Base-by-base conservation (phyloP, 2,329 filamentous ascomycete genomes). In the Ceratocystis destructans region DNA sequence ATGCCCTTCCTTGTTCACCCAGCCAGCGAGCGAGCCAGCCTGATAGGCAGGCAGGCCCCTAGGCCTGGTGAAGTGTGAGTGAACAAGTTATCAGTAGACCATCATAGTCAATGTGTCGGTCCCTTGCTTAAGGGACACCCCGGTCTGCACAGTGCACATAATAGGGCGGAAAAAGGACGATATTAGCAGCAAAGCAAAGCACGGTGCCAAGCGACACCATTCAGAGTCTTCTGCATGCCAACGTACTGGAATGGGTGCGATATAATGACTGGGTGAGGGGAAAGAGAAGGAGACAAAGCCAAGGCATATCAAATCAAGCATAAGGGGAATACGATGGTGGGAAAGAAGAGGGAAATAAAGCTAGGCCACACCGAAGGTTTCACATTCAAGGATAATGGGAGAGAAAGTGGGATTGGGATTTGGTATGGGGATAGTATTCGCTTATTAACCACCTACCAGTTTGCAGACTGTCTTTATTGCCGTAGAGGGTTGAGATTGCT, bases 111-210 rank as follows among this genome's bases (percentile, higher is more conserved):
- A 59, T 59, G 28, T 59, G 55, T 59, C 28, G 55, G 62, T 61
- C 66, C 66, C 66, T 67, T 64, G 63, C 66, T 67, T 62, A 53
- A 67, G 59, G 61, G 62, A 44, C 44, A 53, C 62, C 66, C 66
- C 64, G 62, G 44, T 44, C 53, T 37, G 44, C 64, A 62, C 66
- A 64, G 61, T 63, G 46, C 61, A 48, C 46, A 63, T 17, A 63
- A 48, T 63, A 59, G 61, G 61, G 61, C 22, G 61, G 44, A 37
- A 28, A 41, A 48, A 44, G 59, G 64, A 61, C 48, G 44, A 53
- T 59, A 65, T 55, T 44, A 57, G 41, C 44, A 65, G 64, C 53
- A 65, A 59, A 20, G 55, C 31, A 59, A 37, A 59, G 55, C 55
- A 59, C 55, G 55, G 55, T 59, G 31, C 55, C 55, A 59, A 59